These are phyloP conservation scores for Agastache rugosa DNA, from an alignment of 257 asterid species.

Conservation along the genomic window DNA sequence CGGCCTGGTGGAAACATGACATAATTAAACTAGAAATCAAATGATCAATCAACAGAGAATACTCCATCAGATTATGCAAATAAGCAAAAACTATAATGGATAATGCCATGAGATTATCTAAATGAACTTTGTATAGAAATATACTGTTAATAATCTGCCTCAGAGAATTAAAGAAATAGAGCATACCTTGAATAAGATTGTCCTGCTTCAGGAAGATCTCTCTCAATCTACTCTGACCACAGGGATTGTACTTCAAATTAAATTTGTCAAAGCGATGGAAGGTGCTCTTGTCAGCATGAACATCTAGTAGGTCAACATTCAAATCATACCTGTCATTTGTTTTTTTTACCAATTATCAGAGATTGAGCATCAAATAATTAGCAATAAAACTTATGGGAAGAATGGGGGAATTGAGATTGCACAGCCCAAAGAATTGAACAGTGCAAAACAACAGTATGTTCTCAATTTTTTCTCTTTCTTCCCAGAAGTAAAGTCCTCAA, in stretches of 20 bases:
- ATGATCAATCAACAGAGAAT: conserved; percentile 31
- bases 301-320: conserved; percentile 95
- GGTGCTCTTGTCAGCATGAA: conserved; percentile 99
- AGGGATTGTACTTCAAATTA: conserved; percentile 96
- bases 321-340: conserved; percentile 73
- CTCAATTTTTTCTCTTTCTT: conserved; percentile 11
- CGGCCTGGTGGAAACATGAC: conserved; percentile 68
- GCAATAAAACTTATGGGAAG: conserved; percentile 26
- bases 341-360: conserved; percentile 23
- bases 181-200: conserved; percentile 95
- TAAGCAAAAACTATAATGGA: conserved; percentile 23
- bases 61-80: conserved; percentile 18
- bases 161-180: conserved; percentile 25
- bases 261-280: conserved; percentile 99
- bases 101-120: neutral
- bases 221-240: conserved; percentile 99
- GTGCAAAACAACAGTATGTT: conserved; percentile 24
- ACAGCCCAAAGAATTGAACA: conserved; percentile 24
- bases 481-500: conserved; percentile 25
- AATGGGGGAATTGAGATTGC: neutral
- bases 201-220: conserved; percentile 98
- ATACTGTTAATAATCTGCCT: neutral
- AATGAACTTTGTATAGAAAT: neutral
- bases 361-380: conserved; percentile 26
- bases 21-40: conserved; percentile 31